phyloP scores from a whole-genome alignment of 306 rosid species.

The Cicer chorassanicum region DNA sequence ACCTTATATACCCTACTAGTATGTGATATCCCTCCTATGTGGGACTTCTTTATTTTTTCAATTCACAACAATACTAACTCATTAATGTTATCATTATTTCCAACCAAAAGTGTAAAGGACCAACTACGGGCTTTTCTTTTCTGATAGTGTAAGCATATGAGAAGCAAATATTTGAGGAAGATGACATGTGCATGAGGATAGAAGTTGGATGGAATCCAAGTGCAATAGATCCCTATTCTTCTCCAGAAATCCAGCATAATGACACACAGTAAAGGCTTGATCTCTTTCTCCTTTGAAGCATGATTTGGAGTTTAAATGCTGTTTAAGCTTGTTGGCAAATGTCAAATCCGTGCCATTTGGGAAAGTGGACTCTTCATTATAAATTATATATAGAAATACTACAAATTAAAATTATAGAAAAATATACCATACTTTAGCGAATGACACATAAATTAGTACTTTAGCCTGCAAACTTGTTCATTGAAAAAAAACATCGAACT shows the following conservation, averaged over 20 bases:
- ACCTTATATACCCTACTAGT: too few relatives aligned
- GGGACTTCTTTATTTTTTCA: too few relatives aligned
- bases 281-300: constrained; percentile 91
- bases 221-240: constrained; percentile 95
- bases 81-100: too few relatives aligned
- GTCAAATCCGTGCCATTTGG: constrained; percentile 93
- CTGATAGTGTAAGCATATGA: constrained; percentile 81
- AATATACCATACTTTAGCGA: too few relatives aligned
- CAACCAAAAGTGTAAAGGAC: constrained; percentile 80
- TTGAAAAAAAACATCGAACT: too few relatives aligned
- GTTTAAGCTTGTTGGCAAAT: constrained; percentile 95
- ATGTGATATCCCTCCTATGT: too few relatives aligned
- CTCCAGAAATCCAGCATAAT: constrained; percentile 95
- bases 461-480: too few relatives aligned
- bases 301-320: constrained; percentile 73
- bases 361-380: too few relatives aligned
- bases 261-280: constrained; percentile 81
- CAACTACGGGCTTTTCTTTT: constrained; percentile 81
- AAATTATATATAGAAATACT: too few relatives aligned
- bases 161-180: constrained; percentile 93
- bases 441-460: too few relatives aligned
- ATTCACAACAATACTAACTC: too few relatives aligned
- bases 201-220: constrained; percentile 91
- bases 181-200: constrained; percentile 86
- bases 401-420: too few relatives aligned